Evolutionary conservation across 192 early-diverging fungal genomes (phyloP).

Genomic region (Phlyctochytrium planicorne): DNA sequence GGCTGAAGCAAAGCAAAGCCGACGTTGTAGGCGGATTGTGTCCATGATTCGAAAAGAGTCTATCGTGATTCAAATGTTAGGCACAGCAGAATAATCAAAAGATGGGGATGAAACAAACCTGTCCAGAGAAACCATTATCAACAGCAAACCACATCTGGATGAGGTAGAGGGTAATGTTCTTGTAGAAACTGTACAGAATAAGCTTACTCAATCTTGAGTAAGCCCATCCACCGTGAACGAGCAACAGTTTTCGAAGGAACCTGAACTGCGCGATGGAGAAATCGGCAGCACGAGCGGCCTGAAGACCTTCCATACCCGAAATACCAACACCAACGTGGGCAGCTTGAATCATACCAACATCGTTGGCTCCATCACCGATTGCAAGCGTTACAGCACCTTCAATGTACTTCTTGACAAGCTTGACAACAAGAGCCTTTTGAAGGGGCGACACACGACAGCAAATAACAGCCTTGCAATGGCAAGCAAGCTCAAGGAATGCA

Average conservation of each 20-base stretch:
- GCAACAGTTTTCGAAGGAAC: slow-evolving; percentile 88
- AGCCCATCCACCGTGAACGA: slow-evolving; percentile 97
- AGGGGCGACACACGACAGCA: slow-evolving; percentile 98
- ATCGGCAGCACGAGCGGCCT: slow-evolving; percentile 94
- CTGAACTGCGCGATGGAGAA: slow-evolving; percentile 99
- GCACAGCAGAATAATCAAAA: slow-evolving; percentile 16
- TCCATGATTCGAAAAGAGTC: slow-evolving; percentile 99
- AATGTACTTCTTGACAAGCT: slow-evolving; percentile 91
- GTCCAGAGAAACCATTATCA: slow-evolving; percentile 94
- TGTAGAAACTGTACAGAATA: slow-evolving; percentile 98
- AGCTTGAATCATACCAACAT: slow-evolving; percentile 99
- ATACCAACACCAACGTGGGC: slow-evolving; percentile 98
- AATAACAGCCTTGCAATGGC: slow-evolving; percentile 90
- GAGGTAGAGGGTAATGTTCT: slow-evolving; percentile 97
- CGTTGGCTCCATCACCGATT: slow-evolving; percentile 99
- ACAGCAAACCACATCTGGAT: slow-evolving; percentile 97
- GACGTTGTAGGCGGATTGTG: slow-evolving; percentile 91
- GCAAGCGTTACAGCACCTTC: slow-evolving; percentile 84
- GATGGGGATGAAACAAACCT: slow-evolving; percentile 26
- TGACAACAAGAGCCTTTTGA: slow-evolving; percentile 97
- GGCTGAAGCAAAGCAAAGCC: slow-evolving; percentile 94
- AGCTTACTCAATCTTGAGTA: slow-evolving; percentile 94
- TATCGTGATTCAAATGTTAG: no score
- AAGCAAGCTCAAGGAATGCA: slow-evolving; percentile 86
- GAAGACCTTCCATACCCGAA: slow-evolving; percentile 92